Evolutionary conservation across 129 eudicot genomes (phyloP).

Genomic region (Flaveria sonorensis): DNA sequence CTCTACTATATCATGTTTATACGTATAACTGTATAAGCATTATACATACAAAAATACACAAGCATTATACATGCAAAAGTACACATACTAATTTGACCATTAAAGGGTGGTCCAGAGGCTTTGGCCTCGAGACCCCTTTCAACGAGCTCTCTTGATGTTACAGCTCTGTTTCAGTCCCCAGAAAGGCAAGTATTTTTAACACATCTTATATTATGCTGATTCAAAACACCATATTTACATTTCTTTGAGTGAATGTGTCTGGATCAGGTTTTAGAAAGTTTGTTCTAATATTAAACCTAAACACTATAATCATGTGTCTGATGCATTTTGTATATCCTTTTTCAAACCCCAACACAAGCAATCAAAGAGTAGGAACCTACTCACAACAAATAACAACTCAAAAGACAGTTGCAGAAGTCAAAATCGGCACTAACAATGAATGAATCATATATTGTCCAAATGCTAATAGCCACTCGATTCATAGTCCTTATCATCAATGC

Average conservation of each 20-base stretch:
- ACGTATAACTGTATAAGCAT: no score
- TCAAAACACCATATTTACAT: no score
- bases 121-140: no score
- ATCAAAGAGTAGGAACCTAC: not conserved
- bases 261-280: not conserved
- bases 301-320: not conserved
- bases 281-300: not conserved
- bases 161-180: not conserved
- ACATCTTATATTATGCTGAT: no score
- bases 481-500: constrained; percentile 9
- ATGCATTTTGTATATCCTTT: not conserved
- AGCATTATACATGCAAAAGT: no score
- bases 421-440: constrained; percentile 38
- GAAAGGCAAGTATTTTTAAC: not conserved
- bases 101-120: no score
- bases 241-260: no score
- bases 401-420: constrained; percentile 26
- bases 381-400: constrained; percentile 30
- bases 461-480: constrained; percentile 18
- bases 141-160: no score
- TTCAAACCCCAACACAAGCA: not conserved
- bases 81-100: no score
- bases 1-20: no score
- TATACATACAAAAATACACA: no score
- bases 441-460: constrained; percentile 18